Evolutionary conservation across 2,329 filamentous ascomycete species (phyloP), one percentile per base, ranked within the genome.

Genomic region (Coniochaeta sp.): DNA sequence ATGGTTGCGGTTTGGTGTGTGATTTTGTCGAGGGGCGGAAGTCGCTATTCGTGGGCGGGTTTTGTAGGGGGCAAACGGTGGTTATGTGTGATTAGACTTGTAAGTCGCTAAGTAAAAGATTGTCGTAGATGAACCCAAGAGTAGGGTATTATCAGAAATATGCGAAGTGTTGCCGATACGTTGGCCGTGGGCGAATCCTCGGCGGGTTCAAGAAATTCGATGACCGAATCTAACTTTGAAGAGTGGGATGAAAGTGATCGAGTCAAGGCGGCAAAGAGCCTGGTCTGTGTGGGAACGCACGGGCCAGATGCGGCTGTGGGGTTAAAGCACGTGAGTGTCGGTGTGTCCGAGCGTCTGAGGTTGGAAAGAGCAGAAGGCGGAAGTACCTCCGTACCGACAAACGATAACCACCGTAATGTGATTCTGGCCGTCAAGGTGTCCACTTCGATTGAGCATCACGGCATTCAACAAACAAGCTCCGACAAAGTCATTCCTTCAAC

Each of bases 1-100:
- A 91, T 91, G 63, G 63, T 82, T 75, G 71, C 67, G 62, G 61
- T 57, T 52, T n/a, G n/a, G n/a, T 7, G 5, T 42, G 51, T 49
- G 54, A 51, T 51, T 31, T 51, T 42, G 24, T 20, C 16, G 42
- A 22, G 26, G 7, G 18, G 40, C 40, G 22, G 13, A 22, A n/a
- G 22, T n/a, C 22, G 26, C 22, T n/a, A 7, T 46, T 28, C 18
- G 14, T 22, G n/a, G 8, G 33, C 4, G 14, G 18, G 32, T n/a
- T n/a, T n/a, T n/a, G 14, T 12, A 10, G 20, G 20, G 38, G 38
- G 38, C 20, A 42, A 42, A 24, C 18, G 4, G 20, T 10, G n/a
- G n/a, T n/a, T n/a, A n/a, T n/a, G n/a, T n/a, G n/a, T n/a, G n/a
- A n/a, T n/a, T n/a, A n/a, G n/a, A n/a, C n/a, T n/a, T n/a, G n/a